These are phyloP conservation scores for Dimargaris xerosporica DNA, from an alignment of 192 early-diverging fungal genomes.

Conservation along the genomic window DNA sequence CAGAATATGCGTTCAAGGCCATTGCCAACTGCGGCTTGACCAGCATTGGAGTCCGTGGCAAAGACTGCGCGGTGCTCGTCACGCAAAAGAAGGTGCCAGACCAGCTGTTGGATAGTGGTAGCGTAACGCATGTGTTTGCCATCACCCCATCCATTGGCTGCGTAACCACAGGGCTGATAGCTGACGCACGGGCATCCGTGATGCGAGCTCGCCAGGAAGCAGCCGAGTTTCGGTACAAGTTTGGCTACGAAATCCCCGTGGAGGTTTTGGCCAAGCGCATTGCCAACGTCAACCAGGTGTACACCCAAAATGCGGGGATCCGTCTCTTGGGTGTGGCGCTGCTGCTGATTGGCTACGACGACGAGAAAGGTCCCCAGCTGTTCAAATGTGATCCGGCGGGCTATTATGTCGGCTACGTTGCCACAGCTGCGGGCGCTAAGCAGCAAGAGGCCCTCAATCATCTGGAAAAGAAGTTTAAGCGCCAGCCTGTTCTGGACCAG, in stretches of 20 bases:
- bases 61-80: conserved; percentile 85
- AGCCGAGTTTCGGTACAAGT: conserved; percentile 97
- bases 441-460: conserved; percentile 81
- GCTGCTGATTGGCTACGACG: conserved; percentile 93
- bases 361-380: conserved; percentile 90
- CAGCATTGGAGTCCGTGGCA: conserved; percentile 87
- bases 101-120: conserved; percentile 86
- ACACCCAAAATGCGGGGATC: conserved; percentile 98
- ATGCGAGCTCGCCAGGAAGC: conserved; percentile 86
- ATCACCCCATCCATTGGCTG: conserved; percentile 89
- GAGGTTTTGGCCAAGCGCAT: conserved; percentile 96
- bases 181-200: conserved; percentile 90
- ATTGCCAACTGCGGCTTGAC: conserved; percentile 94
- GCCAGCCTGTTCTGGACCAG: conserved; percentile 52
- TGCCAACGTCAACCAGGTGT: conserved; percentile 97
- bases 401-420: conserved; percentile 94
- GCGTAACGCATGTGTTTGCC: conserved; percentile 86
- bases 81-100: conserved; percentile 96
- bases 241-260: conserved; percentile 91
- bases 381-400: conserved; percentile 98
- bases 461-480: conserved; percentile 97
- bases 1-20: conserved; percentile 99
- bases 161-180: conserved; percentile 92
- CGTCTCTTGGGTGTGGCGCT: conserved; percentile 95
- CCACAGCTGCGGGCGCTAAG: conserved; percentile 90